Conservation (phyloP, 2,329 filamentous ascomycete genomes). For the Cladosporium cucumerinum region DNA sequence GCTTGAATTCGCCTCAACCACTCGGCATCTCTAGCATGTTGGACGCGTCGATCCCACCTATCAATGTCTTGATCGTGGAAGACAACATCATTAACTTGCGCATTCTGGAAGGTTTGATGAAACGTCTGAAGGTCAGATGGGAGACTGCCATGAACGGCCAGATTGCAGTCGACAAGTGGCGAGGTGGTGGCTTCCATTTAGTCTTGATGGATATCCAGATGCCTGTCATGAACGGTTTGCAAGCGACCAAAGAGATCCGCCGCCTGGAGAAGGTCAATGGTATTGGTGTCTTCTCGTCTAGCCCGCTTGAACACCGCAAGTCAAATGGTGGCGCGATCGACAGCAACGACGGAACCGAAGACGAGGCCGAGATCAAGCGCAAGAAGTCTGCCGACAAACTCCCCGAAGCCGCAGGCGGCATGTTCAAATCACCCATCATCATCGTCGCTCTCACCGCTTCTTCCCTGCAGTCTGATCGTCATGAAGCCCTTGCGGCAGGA, state of each 20-base stretch:
- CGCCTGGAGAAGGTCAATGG: slow-evolving; percentile 84
- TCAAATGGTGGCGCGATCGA: neutral
- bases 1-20: neutral
- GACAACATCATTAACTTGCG: slow-evolving; percentile 98
- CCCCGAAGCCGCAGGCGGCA: slow-evolving; percentile 39
- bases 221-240: slow-evolving; percentile 91
- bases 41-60: slow-evolving; percentile 82
- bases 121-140: slow-evolving; percentile 91
- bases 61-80: slow-evolving; percentile 96
- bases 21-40: slow-evolving; percentile 47
- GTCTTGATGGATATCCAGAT: slow-evolving; percentile 99
- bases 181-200: slow-evolving; percentile 85
- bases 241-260: slow-evolving; percentile 92
- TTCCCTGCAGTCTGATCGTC: slow-evolving; percentile 88
- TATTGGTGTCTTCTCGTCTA: slow-evolving; percentile 77
- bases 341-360: neutral
- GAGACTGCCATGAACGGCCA: slow-evolving; percentile 94
- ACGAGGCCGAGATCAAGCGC: neutral
- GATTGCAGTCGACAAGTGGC: slow-evolving; percentile 92
- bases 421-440: slow-evolving; percentile 96
- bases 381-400: slow-evolving; percentile 58
- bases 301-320: slow-evolving; percentile 37
- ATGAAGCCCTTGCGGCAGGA: slow-evolving; percentile 89
- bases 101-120: slow-evolving; percentile 91
- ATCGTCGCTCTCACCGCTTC: slow-evolving; percentile 96